Evolutionary conservation across 2,329 filamentous ascomycete species (phyloP).

Genomic region (Hymenoscyphus repandus): DNA sequence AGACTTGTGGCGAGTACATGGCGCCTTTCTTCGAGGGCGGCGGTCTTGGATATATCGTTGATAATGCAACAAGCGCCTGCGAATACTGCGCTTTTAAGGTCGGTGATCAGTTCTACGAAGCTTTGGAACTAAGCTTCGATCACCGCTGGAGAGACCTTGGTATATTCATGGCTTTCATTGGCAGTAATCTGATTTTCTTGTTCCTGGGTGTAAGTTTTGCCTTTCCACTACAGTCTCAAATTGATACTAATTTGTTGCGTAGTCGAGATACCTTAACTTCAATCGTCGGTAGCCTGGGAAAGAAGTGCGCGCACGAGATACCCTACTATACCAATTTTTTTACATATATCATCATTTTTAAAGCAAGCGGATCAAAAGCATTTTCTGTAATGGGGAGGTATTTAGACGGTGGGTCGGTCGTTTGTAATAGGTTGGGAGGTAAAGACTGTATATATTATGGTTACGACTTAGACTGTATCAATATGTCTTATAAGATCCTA

Average conservation of each 20-base stretch:
- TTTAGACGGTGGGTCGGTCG: no score
- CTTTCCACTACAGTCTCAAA: neutral
- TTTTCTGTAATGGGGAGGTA: neutral
- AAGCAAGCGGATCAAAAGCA: neutral
- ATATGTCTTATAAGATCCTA: neutral
- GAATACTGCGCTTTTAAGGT: constrained; percentile 77
- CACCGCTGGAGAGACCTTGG: constrained; percentile 78
- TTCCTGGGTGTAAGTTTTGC: constrained; percentile 40
- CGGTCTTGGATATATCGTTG: constrained; percentile 66
- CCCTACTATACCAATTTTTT: neutral
- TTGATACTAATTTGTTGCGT: constrained; percentile 8
- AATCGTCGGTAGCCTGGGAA: constrained; percentile 34
- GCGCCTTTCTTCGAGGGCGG: constrained; percentile 59
- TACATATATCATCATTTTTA: neutral
- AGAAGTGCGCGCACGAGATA: neutral
- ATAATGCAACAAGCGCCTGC: constrained; percentile 62
- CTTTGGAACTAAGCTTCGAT: constrained; percentile 60
- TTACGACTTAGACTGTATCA: neutral
- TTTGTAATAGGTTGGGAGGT: neutral
- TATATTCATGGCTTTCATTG: constrained; percentile 72
- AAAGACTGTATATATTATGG: neutral
- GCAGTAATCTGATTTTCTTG: constrained; percentile 65
- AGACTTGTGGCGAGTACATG: constrained; percentile 75
- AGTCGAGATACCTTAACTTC: constrained; percentile 39
- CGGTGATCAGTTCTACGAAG: constrained; percentile 74